These are phyloP conservation scores for Caryopteris hybrid DNA, from an alignment of 305 asterid species.

Conservation along the genomic window DNA sequence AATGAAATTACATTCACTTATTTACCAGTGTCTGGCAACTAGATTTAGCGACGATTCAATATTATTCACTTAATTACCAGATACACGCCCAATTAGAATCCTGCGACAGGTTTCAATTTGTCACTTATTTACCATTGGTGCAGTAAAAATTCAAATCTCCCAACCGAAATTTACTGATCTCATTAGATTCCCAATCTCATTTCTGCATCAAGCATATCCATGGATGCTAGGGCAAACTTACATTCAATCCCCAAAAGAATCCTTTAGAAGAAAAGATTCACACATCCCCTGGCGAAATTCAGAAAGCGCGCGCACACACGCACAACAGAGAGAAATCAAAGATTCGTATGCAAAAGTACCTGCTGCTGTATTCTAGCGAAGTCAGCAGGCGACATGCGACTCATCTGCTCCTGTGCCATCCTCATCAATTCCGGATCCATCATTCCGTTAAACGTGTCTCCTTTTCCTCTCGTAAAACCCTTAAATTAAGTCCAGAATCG, in stretches of 20 bases:
- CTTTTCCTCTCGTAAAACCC: conserved; percentile 18
- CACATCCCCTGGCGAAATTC: conserved; percentile 1
- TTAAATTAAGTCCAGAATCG: conserved; percentile 7
- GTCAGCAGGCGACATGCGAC: conserved; percentile 95
- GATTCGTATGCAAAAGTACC: conserved; percentile 27
- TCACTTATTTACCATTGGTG: not conserved
- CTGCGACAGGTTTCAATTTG: not conserved
- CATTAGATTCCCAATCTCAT: not conserved
- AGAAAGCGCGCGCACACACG: not conserved
- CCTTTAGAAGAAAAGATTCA: not conserved
- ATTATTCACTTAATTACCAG: not conserved
- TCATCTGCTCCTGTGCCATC: conserved; percentile 98
- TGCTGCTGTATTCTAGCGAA: conserved; percentile 91
- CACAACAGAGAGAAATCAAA: not conserved
- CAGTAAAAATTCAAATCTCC: not conserved
- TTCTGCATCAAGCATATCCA: not conserved
- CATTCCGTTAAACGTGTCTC: conserved; percentile 71
- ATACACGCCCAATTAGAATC: not conserved
- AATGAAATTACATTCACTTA: not conserved
- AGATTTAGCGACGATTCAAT: not conserved
- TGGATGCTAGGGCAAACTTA: not conserved
- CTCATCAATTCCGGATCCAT: conserved; percentile 94
- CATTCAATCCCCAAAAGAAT: conserved; percentile 4
- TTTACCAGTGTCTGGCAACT: not conserved
- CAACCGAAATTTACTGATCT: not conserved